Percentiles rank a stretch among this genome's conserved stretches.
phyloP scores from a whole-genome alignment of 2,329 filamentous ascomycete genomes.

The Karstenula rhodostoma region DNA sequence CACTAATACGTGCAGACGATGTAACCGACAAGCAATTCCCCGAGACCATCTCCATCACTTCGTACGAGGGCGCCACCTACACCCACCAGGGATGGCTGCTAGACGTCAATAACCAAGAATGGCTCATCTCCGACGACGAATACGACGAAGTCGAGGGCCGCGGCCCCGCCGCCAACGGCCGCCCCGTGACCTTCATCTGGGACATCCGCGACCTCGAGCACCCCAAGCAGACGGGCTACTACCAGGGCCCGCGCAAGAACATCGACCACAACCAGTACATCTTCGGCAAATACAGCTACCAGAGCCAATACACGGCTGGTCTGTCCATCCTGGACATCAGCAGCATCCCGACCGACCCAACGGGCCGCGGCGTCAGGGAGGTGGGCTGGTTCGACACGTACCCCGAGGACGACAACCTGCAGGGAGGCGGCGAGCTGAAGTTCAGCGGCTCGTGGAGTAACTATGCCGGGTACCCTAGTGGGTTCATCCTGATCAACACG shows the following conservation, averaged over 20 bases:
- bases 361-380: slow-evolving; percentile 49
- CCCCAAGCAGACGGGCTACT: slow-evolving; percentile 53
- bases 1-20: slow-evolving; percentile 45
- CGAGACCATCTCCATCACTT: slow-evolving; percentile 63
- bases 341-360: slow-evolving; percentile 49
- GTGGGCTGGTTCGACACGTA: slow-evolving; percentile 54
- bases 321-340: slow-evolving; percentile 51
- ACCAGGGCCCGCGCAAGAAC: slow-evolving; percentile 45
- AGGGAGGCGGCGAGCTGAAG: slow-evolving; percentile 43
- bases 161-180: slow-evolving; percentile 41
- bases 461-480: slow-evolving; percentile 48
- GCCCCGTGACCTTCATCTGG: slow-evolving; percentile 46
- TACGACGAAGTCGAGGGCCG: slow-evolving; percentile 40
- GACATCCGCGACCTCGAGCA: slow-evolving; percentile 44
- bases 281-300: slow-evolving; percentile 51
- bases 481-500: slow-evolving; percentile 48
- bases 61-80: slow-evolving; percentile 63
- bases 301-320: slow-evolving; percentile 53
- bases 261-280: slow-evolving; percentile 59
- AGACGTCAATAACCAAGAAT: slow-evolving; percentile 44
- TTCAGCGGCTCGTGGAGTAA: slow-evolving; percentile 54
- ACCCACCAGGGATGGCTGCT: slow-evolving; percentile 68
- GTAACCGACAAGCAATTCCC: slow-evolving; percentile 63
- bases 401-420: slow-evolving; percentile 50
- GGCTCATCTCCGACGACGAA: slow-evolving; percentile 45